These are phyloP conservation scores for Royoungia palumana DNA, from an alignment of 768 basidiomycete genomes.

Conservation along the genomic window DNA sequence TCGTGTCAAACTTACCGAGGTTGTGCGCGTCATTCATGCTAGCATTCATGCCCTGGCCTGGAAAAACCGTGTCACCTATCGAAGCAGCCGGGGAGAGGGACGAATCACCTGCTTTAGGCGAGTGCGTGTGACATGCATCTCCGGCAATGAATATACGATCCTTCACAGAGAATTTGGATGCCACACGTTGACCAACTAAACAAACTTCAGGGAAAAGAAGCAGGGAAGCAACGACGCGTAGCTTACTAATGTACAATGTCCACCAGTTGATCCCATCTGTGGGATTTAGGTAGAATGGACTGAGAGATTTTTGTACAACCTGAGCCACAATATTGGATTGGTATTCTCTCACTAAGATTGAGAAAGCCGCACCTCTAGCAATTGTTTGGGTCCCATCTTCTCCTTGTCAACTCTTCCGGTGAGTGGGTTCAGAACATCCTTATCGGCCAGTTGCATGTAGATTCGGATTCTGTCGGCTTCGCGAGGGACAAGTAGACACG, in stretches of 20 bases:
- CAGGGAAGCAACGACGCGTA: not conserved
- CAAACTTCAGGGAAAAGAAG: not conserved
- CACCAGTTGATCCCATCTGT: conserved; percentile 43
- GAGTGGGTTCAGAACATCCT: conserved; percentile 32
- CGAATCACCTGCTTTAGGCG: conserved; percentile 38
- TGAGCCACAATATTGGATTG: conserved; percentile 1
- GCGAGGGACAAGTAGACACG: conserved; percentile 51
- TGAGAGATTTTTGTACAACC: conserved; percentile 40
- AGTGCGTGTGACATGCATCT: conserved; percentile 50
- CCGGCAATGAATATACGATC: conserved; percentile 57
- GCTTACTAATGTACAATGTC: conserved; percentile 48
- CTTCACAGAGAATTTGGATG: conserved; percentile 44
- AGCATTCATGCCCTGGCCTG: conserved; percentile 54
- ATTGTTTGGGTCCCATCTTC: conserved; percentile 35
- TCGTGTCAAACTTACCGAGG: conserved; percentile 32
- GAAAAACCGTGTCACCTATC: conserved; percentile 16
- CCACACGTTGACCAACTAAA: conserved; percentile 54
- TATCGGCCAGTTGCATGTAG: conserved; percentile 49
- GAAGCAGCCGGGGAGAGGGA: not conserved
- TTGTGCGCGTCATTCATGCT: conserved; percentile 55
- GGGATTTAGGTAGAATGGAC: conserved; percentile 37
- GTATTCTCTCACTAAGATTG: not conserved
- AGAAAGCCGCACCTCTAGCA: conserved; percentile 37
- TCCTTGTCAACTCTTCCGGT: conserved; percentile 43
- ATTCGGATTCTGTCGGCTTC: conserved; percentile 46